These are phyloP conservation scores for Sporothrix euskadiensis DNA, from an alignment of 2,329 filamentous ascomycete species.

Conservation along the genomic window DNA sequence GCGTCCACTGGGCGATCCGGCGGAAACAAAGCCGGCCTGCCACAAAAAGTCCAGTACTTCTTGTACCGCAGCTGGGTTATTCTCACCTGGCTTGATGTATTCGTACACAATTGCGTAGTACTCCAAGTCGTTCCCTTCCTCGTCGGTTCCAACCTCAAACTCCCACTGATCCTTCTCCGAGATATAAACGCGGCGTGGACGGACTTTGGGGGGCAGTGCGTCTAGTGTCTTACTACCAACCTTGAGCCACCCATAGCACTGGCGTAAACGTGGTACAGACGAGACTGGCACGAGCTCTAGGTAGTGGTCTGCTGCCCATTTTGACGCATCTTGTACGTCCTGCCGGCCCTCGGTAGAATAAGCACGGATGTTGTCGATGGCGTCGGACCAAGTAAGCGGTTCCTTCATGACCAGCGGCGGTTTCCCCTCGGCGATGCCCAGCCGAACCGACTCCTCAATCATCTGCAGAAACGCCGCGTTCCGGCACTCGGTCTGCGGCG, in stretches of 20 bases:
- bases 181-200: not conserved
- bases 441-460: slow-evolving; percentile 1
- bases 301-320: not conserved
- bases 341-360: not conserved
- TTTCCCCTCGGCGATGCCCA: not conserved
- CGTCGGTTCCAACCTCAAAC: slow-evolving; percentile 16
- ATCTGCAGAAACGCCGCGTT: slow-evolving; percentile 17
- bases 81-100: slow-evolving; percentile 17
- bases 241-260: slow-evolving; percentile 20
- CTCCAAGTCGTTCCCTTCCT: slow-evolving; percentile 10
- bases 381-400: slow-evolving; percentile 1
- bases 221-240: not conserved
- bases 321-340: not conserved
- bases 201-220: not conserved
- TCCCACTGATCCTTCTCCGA: not conserved
- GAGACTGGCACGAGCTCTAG: not conserved
- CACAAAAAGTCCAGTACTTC: not conserved
- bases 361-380: slow-evolving; percentile 7
- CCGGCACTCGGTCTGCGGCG: slow-evolving; percentile 12
- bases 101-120: slow-evolving; percentile 22
- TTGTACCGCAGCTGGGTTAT: not conserved
- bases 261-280: slow-evolving; percentile 15
- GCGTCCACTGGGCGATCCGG: not conserved
- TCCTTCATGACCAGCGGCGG: slow-evolving; percentile 18
- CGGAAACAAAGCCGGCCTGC: not conserved